Evolutionary conservation across 164 flowering plant species (phyloP), one percentile per base, ranked within the genome.

Genomic region (Vitis cinerea): DNA sequence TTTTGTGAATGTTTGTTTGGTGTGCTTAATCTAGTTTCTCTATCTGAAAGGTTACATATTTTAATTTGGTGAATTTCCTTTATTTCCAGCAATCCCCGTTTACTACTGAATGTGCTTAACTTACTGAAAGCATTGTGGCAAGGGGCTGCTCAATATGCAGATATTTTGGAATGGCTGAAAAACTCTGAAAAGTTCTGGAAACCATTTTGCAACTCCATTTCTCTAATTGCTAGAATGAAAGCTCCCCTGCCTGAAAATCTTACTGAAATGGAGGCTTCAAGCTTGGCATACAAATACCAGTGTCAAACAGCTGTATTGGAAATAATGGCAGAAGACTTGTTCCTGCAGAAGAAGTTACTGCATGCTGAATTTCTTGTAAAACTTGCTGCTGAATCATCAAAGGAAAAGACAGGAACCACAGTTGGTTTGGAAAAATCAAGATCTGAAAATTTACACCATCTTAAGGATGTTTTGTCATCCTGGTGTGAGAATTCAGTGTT

Each of bases 61-160:
- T 58, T 44, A 47, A 17, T 69, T 50, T 29, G 54, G 14, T 67
- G 23, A 54, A 47, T 58, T 67, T 64, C 58, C 48, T 69, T 54
- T 50, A 19, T 74, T 56, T 78, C 66, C 90, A 93, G 99, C 73
- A 73, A 83, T 69, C 90, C 97, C 23, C 72, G 66, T 16, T 63
- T 85, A 54, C 79, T 91, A 81, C 80, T 87, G 66, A 73, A 68
- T 79, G 70, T 91, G 50, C 84, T 93, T n/a, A 66, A 87, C 65
- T 84, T 95, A 70, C 64, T 93, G 48, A 90, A 83, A 79, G 84
- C 88, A 57, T 65, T 93, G 71, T 95, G 99, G 99, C 87, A 84
- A 78, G 90, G 90, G 61, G 91, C 92, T 75, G 77, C 86, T 62
- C 92, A 85, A 53, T 91, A 86, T 74, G 60, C 74, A 55, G 71